Conservation (phyloP, 176 grass and related monocot genomes). For the Hordeum marinum region DNA sequence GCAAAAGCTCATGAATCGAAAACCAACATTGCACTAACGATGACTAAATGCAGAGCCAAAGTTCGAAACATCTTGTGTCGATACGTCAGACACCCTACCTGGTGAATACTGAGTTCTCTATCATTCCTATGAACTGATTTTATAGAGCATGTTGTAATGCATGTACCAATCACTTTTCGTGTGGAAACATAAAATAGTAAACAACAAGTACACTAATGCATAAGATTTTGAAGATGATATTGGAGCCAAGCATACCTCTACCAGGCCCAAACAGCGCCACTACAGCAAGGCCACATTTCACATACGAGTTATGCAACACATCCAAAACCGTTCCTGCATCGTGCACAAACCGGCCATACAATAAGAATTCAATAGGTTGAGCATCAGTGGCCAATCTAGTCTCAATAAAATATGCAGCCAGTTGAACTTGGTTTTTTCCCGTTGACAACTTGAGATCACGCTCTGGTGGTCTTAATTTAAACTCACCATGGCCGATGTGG, state of each 20-base stretch:
- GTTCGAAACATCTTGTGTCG: not conserved
- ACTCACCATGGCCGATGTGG: conserved; percentile 78
- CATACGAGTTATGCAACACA: conserved; percentile 81
- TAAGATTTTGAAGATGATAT: not conserved
- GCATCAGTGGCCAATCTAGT: not conserved
- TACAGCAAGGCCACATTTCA: conserved; percentile 82
- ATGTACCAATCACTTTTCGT: not conserved
- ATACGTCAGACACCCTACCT: not conserved
- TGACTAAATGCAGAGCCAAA: not conserved
- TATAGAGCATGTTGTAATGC: not conserved
- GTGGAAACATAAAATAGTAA: not conserved
- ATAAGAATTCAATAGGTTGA: not conserved
- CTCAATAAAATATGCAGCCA: not conserved
- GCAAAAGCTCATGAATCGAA: not conserved
- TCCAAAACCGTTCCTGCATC: conserved; percentile 64
- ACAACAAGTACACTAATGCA: not conserved
- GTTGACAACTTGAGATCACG: not conserved
- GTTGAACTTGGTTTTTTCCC: not conserved
- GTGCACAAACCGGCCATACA: not conserved
- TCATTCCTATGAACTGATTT: not conserved
- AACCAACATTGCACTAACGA: not conserved
- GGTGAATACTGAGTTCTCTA: not conserved
- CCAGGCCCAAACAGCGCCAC: conserved; percentile 77
- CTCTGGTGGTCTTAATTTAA: not conserved
- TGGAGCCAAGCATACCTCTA: conserved; percentile 50